phyloP scores from a whole-genome alignment of 495 filamentous ascomycete species.

The Trichoderma reesei region DNA sequence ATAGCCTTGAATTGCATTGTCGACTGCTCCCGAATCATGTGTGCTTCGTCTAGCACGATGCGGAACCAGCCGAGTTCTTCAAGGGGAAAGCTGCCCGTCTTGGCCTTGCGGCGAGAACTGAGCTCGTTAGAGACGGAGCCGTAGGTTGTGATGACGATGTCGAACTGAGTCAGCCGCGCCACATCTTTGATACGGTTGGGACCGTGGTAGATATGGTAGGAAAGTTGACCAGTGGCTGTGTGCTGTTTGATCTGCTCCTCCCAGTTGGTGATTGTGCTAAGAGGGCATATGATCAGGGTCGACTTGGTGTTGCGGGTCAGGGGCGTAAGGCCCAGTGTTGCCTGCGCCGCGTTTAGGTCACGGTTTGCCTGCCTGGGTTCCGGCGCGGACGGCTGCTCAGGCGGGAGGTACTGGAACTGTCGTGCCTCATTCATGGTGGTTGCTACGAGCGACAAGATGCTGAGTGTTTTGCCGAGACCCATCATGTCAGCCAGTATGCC shows the following conservation, averaged over 20 bases:
- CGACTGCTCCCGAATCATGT: slow-evolving; percentile 78
- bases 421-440: slow-evolving; percentile 49
- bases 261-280: slow-evolving; percentile 90
- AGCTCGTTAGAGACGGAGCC: slow-evolving; percentile 75
- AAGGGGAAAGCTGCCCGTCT: slow-evolving; percentile 53
- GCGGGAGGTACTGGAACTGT: slow-evolving; percentile 41
- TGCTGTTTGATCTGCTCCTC: slow-evolving; percentile 79
- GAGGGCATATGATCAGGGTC: slow-evolving; percentile 81
- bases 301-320: slow-evolving; percentile 60
- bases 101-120: slow-evolving; percentile 46
- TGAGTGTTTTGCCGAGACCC: slow-evolving; percentile 92
- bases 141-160: slow-evolving; percentile 89
- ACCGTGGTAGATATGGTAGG: slow-evolving; percentile 78
- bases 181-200: slow-evolving; percentile 57
- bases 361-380: slow-evolving; percentile 15
- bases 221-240: slow-evolving; percentile 48
- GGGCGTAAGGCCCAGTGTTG: slow-evolving; percentile 28
- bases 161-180: slow-evolving; percentile 56
- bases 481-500: slow-evolving; percentile 98
- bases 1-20: slow-evolving; percentile 75
- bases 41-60: slow-evolving; percentile 91
- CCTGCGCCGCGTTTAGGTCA: slow-evolving; percentile 1
- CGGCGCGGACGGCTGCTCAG: slow-evolving; percentile 30
- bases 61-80: slow-evolving; percentile 82
- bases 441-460: slow-evolving; percentile 67